A percentile compares a stretch with the other conserved stretches of the same genome.
Evolutionary conservation across 129 eudicot genomes (phyloP).

Genomic region (Mikania micrantha): DNA sequence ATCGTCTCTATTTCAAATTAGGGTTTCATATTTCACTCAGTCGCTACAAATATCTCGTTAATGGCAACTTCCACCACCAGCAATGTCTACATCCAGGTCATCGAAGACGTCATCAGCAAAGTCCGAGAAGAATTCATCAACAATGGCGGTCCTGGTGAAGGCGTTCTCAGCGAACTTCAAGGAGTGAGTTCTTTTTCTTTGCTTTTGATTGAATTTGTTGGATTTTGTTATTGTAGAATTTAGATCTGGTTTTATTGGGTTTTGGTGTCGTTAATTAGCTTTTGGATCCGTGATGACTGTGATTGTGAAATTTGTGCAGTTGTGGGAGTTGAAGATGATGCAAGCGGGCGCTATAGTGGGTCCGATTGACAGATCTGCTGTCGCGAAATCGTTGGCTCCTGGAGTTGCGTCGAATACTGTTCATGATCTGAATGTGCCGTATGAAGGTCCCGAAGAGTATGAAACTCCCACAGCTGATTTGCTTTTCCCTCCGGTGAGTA

Average conservation of each 20-base stretch:
- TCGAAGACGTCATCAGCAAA: slow-evolving; percentile 83
- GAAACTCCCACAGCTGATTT: slow-evolving; percentile 95
- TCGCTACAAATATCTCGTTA: neutral
- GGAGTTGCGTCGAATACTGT: slow-evolving; percentile 62
- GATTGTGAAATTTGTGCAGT: slow-evolving; percentile 31
- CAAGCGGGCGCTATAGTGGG: slow-evolving; percentile 71
- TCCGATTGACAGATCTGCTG: slow-evolving; percentile 75
- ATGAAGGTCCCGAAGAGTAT: slow-evolving; percentile 89
- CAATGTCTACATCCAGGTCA: slow-evolving; percentile 66
- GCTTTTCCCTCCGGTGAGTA: slow-evolving; percentile 82
- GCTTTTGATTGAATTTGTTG: neutral
- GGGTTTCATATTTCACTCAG: slow-evolving; percentile 3
- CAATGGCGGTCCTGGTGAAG: slow-evolving; percentile 78
- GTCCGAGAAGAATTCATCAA: slow-evolving; percentile 78
- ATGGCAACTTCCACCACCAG: slow-evolving; percentile 74
- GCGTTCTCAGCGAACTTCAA: slow-evolving; percentile 79
- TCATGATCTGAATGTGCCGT: slow-evolving; percentile 89
- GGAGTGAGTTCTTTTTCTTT: slow-evolving; percentile 40
- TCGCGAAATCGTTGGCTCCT: slow-evolving; percentile 36
- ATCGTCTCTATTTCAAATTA: neutral
- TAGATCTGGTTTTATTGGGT: slow-evolving; percentile 20
- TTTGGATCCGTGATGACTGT: slow-evolving; percentile 22
- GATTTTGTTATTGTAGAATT: slow-evolving; percentile 20
- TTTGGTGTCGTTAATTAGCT: neutral
- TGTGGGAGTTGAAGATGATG: slow-evolving; percentile 93